phyloP scores from a whole-genome alignment of 768 basidiomycete species.

The Mycena chlorophos region DNA sequence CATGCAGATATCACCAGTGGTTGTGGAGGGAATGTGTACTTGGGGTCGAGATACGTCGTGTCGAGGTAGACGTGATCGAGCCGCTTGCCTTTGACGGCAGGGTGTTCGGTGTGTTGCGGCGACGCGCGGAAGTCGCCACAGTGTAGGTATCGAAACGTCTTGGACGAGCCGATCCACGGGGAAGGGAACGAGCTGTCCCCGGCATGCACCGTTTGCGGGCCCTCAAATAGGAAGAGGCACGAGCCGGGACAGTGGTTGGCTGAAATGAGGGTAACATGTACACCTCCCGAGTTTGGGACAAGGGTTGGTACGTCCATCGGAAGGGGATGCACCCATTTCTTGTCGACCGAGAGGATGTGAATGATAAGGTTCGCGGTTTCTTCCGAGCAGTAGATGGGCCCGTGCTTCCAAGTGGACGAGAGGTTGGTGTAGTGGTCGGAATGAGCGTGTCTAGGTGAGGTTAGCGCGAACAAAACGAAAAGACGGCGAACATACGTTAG shows the following conservation, averaged over 20 bases:
- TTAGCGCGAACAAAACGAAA: constrained; percentile 15
- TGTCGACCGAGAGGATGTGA: constrained; percentile 87
- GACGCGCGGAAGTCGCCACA: constrained; percentile 94
- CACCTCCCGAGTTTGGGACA: constrained; percentile 82
- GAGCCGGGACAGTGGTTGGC: constrained; percentile 99
- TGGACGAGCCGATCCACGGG: constrained; percentile 64
- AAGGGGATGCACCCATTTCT: constrained; percentile 84
- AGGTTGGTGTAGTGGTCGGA: constrained; percentile 96
- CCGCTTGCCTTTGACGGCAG: constrained; percentile 73
- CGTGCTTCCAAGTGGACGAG: constrained; percentile 81
- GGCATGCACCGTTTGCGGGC: constrained; percentile 82
- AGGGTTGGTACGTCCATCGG: constrained; percentile 76
- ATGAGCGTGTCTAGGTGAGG: constrained; percentile 82
- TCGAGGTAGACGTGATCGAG: constrained; percentile 92
- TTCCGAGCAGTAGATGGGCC: constrained; percentile 95
- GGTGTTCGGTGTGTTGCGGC: constrained; percentile 84
- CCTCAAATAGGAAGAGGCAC: constrained; percentile 91
- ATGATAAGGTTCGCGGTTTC: constrained; percentile 89
- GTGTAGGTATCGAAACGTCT: constrained; percentile 85
- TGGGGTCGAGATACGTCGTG: constrained; percentile 93
- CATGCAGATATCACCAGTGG: constrained; percentile 93
- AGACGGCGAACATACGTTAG: constrained; percentile 60
- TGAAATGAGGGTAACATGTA: constrained; percentile 90
- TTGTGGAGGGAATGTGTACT: constrained; percentile 96
- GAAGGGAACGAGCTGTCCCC: constrained; percentile 84